Base-by-base conservation (phyloP, 1,139 yeast species). In the Candida sp. region DNA sequence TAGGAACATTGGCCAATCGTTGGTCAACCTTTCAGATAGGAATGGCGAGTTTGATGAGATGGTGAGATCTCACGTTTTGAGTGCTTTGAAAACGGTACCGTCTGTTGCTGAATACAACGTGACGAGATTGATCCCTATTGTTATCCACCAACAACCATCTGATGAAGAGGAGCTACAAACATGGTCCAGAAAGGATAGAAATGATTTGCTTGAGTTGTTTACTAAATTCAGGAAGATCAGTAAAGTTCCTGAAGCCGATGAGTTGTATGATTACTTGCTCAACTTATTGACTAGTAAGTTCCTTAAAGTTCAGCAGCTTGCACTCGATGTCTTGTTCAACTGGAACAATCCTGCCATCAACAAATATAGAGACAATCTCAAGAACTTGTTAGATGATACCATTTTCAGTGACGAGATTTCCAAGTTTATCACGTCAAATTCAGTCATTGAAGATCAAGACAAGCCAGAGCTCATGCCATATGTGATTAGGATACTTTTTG, bases 321-420 rank as follows among this genome's bases (percentile, higher is more conserved):
- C 98, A 0, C 72, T 94, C 47, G 81, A 83, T 52, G 88, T 89
- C 45, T 63, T 94, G n/a, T 68, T 91, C 43, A 84, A 88, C 44
- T 89, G 81, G 77, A 84, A 85, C 55, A 77, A 81, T 51, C 78
- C 81, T 1, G 72, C 76, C 1, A 70, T 90, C 33, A 77, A 77
- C 49, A 89, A 86, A 65, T 93, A 92, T 64, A 77, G 78, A 54
- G 97, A 89, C 56, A 86, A 87, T 57, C 73, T 96, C 60, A 79
- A 73, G 49, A 92, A 89, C 58, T 70, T 96, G 51, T 72, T 94
- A 31, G 97, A 93, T 64, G 97, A 92, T 56, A 82, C 90, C 1
- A 74, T 87, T 26, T 93, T 91, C 70, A 84, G 91, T 54, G 99
- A 96, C 66, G 98, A 93, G 67, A 72, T 93, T 34, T 74, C 90